Conservation (phyloP, 805 yeast genomes). For the Lachancea lanzarotensis region DNA sequence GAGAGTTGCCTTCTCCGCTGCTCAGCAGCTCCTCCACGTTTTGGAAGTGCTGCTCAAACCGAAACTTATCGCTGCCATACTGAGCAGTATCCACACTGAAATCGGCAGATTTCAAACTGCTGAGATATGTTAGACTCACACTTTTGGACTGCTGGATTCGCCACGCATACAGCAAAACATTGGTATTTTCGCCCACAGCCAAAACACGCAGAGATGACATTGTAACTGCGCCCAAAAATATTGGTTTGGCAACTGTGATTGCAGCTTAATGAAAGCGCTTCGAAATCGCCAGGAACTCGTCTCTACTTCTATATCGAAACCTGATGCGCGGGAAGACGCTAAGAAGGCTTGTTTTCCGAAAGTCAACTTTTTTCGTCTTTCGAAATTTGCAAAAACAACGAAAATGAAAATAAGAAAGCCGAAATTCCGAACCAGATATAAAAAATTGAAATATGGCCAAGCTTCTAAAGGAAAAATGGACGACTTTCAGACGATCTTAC, state of each 20-base stretch:
- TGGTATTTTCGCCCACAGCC: conserved; percentile 28
- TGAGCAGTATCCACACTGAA: conserved; percentile 19
- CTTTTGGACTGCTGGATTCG: conserved; percentile 32
- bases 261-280: neutral
- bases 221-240: neutral
- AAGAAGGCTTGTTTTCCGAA: conserved; percentile 2
- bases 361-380: conserved; percentile 1
- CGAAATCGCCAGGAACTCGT: neutral
- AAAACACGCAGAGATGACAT: conserved; percentile 26
- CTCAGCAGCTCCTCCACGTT: conserved; percentile 18
- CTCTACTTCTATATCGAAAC: neutral
- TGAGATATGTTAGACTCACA: conserved; percentile 29
- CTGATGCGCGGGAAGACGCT: neutral
- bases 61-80: conserved; percentile 25
- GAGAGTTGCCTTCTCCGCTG: conserved; percentile 3
- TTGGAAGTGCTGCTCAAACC: conserved; percentile 23
- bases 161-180: conserved; percentile 27
- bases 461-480: neutral
- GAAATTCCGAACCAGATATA: neutral
- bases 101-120: conserved; percentile 20
- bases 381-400: neutral
- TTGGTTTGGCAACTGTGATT: neutral
- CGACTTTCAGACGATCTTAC: no score
- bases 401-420: neutral
- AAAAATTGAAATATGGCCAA: neutral